Percentiles rank a stretch among this genome's conserved stretches.
Evolutionary conservation across 345 rosid genomes (phyloP).

Genomic region (Crucihimalaya himalaica): DNA sequence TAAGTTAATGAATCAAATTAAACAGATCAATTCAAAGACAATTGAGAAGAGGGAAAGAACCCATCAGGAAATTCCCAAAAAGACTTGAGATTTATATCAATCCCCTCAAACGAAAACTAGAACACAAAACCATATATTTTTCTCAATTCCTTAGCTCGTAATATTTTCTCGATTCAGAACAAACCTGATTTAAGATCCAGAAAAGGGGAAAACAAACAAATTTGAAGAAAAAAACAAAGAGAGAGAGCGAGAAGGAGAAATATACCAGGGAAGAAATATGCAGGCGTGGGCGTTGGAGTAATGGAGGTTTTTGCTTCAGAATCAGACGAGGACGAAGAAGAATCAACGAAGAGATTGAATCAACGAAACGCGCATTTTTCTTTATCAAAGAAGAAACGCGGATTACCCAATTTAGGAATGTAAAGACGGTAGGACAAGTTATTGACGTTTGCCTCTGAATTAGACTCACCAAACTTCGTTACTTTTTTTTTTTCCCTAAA

Average conservation of each 20-base stretch:
- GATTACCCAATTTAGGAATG: conserved; percentile 13
- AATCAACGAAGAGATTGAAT: background rate
- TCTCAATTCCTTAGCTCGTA: background rate
- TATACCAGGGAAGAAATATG: background rate
- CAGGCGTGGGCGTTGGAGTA: conserved; percentile 20
- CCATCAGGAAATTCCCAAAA: background rate
- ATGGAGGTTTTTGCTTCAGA: conserved; percentile 6
- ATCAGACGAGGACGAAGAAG: background rate
- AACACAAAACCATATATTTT: background rate
- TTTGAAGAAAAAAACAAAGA: background rate
- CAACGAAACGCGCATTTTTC: background rate
- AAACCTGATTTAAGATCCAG: conserved; percentile 10
- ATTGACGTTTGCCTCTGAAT: background rate
- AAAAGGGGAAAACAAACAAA: background rate
- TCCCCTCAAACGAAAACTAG: background rate
- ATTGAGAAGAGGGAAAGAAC: background rate
- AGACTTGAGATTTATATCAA: background rate
- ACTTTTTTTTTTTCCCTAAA: background rate
- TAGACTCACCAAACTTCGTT: background rate
- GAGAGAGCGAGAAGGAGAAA: background rate
- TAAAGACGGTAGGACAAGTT: background rate
- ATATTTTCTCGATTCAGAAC: background rate
- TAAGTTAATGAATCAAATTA: background rate
- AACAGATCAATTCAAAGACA: background rate
- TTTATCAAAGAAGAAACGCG: too few species aligned